phyloP scores from a whole-genome alignment of 2,329 filamentous ascomycete genomes.

The Fusarium pininemorale region DNA sequence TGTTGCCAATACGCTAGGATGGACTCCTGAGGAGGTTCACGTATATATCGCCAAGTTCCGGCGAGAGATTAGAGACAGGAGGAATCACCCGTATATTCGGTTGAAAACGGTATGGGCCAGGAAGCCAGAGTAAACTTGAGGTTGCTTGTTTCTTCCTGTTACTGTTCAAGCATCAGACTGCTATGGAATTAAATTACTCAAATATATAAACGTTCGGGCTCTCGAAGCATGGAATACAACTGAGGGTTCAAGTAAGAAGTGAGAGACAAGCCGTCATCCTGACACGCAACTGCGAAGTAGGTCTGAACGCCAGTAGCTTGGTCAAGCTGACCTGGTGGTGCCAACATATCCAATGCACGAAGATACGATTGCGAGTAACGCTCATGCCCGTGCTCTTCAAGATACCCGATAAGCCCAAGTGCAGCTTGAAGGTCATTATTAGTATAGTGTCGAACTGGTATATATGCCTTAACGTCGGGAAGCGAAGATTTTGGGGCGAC shows the following conservation, averaged over 20 bases:
- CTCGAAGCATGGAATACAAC: neutral
- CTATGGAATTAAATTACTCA: neutral
- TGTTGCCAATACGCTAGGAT: slow-evolving; percentile 29
- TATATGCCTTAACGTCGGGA: slow-evolving; percentile 1
- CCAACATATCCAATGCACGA: neutral
- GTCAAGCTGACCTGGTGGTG: neutral
- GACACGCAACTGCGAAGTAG: neutral
- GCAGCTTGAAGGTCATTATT: neutral
- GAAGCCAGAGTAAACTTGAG: neutral
- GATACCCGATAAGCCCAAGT: neutral
- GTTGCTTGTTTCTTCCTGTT: neutral
- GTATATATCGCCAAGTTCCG: slow-evolving; percentile 28
- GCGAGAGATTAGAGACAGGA: slow-evolving; percentile 17
- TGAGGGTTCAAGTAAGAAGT: neutral
- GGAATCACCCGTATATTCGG: slow-evolving; percentile 18
- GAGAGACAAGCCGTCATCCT: neutral
- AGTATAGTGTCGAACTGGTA: neutral
- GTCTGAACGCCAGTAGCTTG: neutral
- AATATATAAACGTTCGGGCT: neutral
- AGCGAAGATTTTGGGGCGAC: neutral
- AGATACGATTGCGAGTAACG: neutral
- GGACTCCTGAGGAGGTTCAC: slow-evolving; percentile 14
- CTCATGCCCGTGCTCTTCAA: neutral
- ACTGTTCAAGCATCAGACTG: too few species aligned
- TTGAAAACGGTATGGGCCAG: slow-evolving; percentile 10